These are phyloP conservation scores for Glutinoglossum americanum DNA, from an alignment of 495 filamentous ascomycete species.

Conservation along the genomic window DNA sequence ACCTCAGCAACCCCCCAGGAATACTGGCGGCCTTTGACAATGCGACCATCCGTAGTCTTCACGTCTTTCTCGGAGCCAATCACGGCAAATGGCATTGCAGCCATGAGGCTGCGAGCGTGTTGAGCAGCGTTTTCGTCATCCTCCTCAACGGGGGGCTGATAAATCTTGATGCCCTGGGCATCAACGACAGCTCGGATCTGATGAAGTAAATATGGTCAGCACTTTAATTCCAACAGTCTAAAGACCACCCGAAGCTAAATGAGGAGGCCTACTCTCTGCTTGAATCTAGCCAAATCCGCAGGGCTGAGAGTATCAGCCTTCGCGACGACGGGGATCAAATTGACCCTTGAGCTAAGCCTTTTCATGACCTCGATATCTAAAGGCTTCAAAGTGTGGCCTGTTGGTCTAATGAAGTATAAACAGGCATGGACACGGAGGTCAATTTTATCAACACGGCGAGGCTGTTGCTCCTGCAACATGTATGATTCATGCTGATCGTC, in stretches of 20 bases:
- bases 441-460: constrained; percentile 91
- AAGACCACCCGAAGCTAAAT: background rate
- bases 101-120: constrained; percentile 82
- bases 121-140: constrained; percentile 89
- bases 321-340: constrained; percentile 92
- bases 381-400: constrained; percentile 94
- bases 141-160: constrained; percentile 90
- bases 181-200: constrained; percentile 90
- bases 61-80: constrained; percentile 99
- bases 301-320: constrained; percentile 97
- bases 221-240: background rate
- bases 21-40: constrained; percentile 96
- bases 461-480: constrained; percentile 99
- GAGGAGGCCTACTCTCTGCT: constrained; percentile 50
- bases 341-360: constrained; percentile 87
- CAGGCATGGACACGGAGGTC: constrained; percentile 97
- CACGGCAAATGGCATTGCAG: constrained; percentile 95
- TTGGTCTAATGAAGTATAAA: constrained; percentile 96
- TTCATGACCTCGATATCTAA: constrained; percentile 99
- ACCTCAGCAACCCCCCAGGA: constrained; percentile 98
- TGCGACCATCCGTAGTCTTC: constrained; percentile 82
- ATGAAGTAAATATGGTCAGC: background rate
- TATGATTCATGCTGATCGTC: constrained; percentile 99
- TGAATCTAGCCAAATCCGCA: constrained; percentile 73
- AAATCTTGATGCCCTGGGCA: constrained; percentile 98